Conservation (phyloP, 192 early-diverging fungal genomes). For the Diversispora eburnea region DNA sequence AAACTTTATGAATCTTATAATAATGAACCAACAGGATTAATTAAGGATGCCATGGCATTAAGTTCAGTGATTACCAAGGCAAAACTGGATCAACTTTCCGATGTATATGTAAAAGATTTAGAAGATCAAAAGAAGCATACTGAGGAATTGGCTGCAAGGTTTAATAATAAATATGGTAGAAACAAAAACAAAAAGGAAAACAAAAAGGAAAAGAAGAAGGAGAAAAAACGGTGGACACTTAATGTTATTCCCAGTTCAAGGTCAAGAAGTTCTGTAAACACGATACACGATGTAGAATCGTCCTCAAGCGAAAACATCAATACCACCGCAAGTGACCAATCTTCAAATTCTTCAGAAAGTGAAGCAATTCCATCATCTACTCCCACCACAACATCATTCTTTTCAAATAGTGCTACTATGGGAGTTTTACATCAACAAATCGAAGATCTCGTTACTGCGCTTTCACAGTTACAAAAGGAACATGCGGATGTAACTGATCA, state of each 20-base stretch:
- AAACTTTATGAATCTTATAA: constrained; percentile 81
- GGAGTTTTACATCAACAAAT: constrained; percentile 54
- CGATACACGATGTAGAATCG: neutral
- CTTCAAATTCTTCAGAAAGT: neutral
- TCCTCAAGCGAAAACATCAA: neutral
- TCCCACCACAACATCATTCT: constrained; percentile 7
- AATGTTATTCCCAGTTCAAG: neutral
- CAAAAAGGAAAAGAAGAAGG: constrained; percentile 23
- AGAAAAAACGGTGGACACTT: constrained; percentile 25
- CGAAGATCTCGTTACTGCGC: constrained; percentile 58
- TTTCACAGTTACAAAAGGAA: constrained; percentile 65
- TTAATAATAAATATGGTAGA: constrained; percentile 44
- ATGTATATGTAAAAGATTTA: constrained; percentile 49
- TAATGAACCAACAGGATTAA: constrained; percentile 54
- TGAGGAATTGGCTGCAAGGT: constrained; percentile 47
- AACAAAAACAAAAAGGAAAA: constrained; percentile 25
- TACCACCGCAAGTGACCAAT: neutral
- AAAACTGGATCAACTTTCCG: constrained; percentile 68
- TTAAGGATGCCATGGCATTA: constrained; percentile 76
- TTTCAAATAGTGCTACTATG: constrained; percentile 22
- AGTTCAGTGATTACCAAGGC: constrained; percentile 60
- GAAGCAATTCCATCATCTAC: neutral
- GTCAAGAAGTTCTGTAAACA: neutral
- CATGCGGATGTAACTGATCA: constrained; percentile 62
- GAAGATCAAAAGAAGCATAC: constrained; percentile 52